Base-by-base conservation (phyloP, 495 filamentous ascomycete species). In the Geoglossum glabrum region DNA sequence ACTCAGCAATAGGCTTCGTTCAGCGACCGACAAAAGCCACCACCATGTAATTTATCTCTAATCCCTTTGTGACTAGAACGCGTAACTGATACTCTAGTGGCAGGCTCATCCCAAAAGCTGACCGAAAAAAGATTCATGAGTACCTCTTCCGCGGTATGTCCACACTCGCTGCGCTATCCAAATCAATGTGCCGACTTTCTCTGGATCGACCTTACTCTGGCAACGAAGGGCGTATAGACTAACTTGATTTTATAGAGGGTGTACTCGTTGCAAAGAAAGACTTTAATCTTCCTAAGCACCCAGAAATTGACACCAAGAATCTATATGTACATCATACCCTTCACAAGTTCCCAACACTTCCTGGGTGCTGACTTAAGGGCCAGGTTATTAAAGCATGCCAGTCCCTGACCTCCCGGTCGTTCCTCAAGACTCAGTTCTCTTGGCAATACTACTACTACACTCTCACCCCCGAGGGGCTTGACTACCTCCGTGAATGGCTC, bases 401-500 rank as follows among this genome's bases (percentile, higher is more conserved):
- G 79, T 98, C 92, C 61, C 80, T 98, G 67, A 90, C 82, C 77
- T 97, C 92, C 67, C 88, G 90, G 72, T 89, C 89, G 71, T 98
- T 83, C 74, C 79, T 98, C 76, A 97, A 97, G 85, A 98, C 92
- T 65, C 92, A 89, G 73, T 98, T 98, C 85, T 94, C 88, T 61
- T 98, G 92, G 92, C 92, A 98, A 79, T 97, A 90, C 83, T 98
- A 96, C 83, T 98, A 98, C 85, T 98, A 98, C 84, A 98, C 93
- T 73, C 83, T 98, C 71, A 98, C 92, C 71, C 88, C 89, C 66
- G 90, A 96, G 73, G 92, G 92, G 78, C 90, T 98, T 70, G 90
- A 96, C 81, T 98, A 97, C 82, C 89, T 98, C 71, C 93, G 92
- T 66, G 92, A 98, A 79, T 98, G 92, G 92, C 90, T 97, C 64